Conservation (phyloP, 2,329 filamentous ascomycete species). For the Cladosporium sp. region DNA sequence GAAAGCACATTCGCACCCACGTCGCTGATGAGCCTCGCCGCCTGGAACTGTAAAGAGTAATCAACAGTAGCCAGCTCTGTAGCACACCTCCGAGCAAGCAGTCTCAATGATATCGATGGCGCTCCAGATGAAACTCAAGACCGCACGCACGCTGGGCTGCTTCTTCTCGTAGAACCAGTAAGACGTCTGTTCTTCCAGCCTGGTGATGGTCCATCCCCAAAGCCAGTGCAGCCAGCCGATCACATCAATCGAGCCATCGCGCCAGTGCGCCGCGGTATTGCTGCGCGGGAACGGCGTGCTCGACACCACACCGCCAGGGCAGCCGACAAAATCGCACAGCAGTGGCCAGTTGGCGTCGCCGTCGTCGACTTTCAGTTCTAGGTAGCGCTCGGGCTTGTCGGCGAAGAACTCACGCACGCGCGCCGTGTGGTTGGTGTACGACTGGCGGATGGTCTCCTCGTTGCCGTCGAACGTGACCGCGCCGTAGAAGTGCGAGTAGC, state of each 20-base stretch:
- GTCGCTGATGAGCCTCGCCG: too few species aligned
- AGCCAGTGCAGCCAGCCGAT: conserved; percentile 20
- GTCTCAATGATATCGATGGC: conserved; percentile 23
- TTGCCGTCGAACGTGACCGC: conserved; percentile 21
- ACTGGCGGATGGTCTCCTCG: conserved; percentile 21
- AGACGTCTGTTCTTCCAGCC: conserved; percentile 23
- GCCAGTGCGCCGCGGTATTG: conserved; percentile 26
- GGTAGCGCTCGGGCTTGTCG: conserved; percentile 18
- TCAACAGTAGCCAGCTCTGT: neutral
- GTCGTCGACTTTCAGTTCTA: conserved; percentile 23
- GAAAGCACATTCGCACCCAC: too few species aligned
- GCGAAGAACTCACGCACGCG: conserved; percentile 22
- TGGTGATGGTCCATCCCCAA: conserved; percentile 27
- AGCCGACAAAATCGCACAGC: conserved; percentile 21
- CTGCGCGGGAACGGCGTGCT: conserved; percentile 21
- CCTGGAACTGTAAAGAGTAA: too few species aligned
- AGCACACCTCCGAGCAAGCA: conserved; percentile 26
- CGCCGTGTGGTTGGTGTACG: conserved; percentile 22
- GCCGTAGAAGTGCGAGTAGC: conserved; percentile 24
- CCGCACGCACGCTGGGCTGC: conserved; percentile 14
- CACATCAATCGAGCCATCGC: conserved; percentile 19
- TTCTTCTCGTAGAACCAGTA: conserved; percentile 23
- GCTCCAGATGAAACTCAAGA: conserved; percentile 21
- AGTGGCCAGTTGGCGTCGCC: conserved; percentile 23
- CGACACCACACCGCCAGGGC: conserved; percentile 17